Conservation (phyloP, 2,329 filamentous ascomycete genomes). For the Aureobasidium namibiae region DNA sequence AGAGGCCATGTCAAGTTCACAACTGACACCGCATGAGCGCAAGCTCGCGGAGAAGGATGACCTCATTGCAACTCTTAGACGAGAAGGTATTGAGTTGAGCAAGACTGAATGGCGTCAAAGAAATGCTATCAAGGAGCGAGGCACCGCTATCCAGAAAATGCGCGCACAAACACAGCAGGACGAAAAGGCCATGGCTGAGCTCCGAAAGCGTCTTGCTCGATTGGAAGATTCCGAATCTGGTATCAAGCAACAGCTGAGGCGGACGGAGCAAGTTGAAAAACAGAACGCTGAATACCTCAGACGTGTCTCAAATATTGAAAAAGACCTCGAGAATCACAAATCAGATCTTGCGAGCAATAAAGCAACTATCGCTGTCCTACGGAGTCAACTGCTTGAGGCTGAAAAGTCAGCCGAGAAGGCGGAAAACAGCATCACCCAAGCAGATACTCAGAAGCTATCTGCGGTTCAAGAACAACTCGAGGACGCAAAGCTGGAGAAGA, state of each 20-base stretch:
- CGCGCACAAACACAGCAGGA: slow-evolving; percentile 44
- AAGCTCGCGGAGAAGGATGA: slow-evolving; percentile 84
- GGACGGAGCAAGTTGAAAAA: slow-evolving; percentile 52
- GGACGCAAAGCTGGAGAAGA: slow-evolving; percentile 64
- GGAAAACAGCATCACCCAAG: slow-evolving; percentile 59
- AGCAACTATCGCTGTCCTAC: slow-evolving; percentile 58
- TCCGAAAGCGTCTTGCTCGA: slow-evolving; percentile 54
- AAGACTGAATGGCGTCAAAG: slow-evolving; percentile 80
- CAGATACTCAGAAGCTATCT: slow-evolving; percentile 49
- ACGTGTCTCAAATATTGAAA: slow-evolving; percentile 42
- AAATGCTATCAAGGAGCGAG: slow-evolving; percentile 53
- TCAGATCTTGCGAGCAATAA: slow-evolving; percentile 57
- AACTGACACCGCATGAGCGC: slow-evolving; percentile 60
- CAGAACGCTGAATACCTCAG: slow-evolving; percentile 48
- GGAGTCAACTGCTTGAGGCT: slow-evolving; percentile 60
- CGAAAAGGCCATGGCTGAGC: slow-evolving; percentile 41
- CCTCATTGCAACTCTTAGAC: slow-evolving; percentile 79
- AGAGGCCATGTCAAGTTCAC: slow-evolving; percentile 54
- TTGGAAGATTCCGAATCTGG: slow-evolving; percentile 58
- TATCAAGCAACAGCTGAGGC: slow-evolving; percentile 52
- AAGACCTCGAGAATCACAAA: slow-evolving; percentile 53
- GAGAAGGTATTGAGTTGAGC: slow-evolving; percentile 84
- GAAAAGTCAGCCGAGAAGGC: slow-evolving; percentile 59
- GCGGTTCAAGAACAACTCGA: slow-evolving; percentile 58
- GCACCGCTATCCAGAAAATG: slow-evolving; percentile 49